Base-by-base conservation (phyloP, 2,329 filamentous ascomycete species). In the Hypoxylon sp. region DNA sequence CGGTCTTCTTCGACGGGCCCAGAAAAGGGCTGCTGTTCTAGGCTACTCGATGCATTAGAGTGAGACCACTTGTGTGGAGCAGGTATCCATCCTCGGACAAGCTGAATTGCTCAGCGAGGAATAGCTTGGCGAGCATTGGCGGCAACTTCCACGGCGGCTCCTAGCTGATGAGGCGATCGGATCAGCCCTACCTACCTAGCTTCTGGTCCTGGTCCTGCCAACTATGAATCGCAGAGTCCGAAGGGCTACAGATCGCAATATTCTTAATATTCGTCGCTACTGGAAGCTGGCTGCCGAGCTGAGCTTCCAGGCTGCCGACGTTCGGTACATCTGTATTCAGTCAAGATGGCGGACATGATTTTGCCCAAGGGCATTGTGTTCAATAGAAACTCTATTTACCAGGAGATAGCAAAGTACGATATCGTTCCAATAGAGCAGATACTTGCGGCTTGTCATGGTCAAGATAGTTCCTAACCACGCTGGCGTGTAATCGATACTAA, bases 351-450 rank as follows among this genome's bases (percentile, higher is more conserved):
- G 45, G 62, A 47, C 29, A 68, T 77, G 68, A 74, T 82, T 25
- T 62, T 85, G 64, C 82, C 82, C 13, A 78, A 79, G 64, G 82
- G 81, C 64, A 77, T 85, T 53, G 74, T 85, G 52, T 73, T 75
- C 38, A 85, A 84, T 67, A 76, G 74, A 6, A 69, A 70, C 23
- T 71, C 73, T 38, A 73, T 84, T 23, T 82, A 83, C 59, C 73
- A 74, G 17, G 78, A 81, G 59, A 77, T 84, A 37, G 80, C 81
- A 23, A 75, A 72, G 58, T 78, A 78, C 60, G 65, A 76, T 15
- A 67, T 75, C 23, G 70, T 83, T 5, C 77, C 82, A 11, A 67
- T 73, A 23, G 78, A 82, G 51, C 78, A 81, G 55, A 77, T 84
- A 44, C 74, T 73, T 61, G 72, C 78, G 60, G 80, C 81, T 63